Percentiles rank a stretch among this genome's conserved stretches.
Conservation (phyloP, 257 asterid genomes). For the Verbascum thapsus region DNA sequence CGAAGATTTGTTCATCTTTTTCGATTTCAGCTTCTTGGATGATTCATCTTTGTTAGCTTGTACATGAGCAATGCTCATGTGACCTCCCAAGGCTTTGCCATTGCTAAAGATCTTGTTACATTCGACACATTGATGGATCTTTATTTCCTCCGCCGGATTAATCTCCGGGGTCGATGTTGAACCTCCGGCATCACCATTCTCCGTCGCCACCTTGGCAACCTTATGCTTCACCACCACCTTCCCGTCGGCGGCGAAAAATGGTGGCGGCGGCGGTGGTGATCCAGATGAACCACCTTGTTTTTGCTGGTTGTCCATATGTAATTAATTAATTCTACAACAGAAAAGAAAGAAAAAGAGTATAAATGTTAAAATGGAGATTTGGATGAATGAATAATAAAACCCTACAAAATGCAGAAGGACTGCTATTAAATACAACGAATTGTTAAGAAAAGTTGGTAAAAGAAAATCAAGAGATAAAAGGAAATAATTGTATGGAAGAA, state of each 20-base stretch:
- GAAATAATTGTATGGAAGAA: constrained; percentile 16
- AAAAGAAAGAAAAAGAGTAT: neutral
- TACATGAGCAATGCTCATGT: constrained; percentile 74
- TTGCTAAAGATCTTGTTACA: constrained; percentile 55
- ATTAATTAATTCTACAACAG: neutral
- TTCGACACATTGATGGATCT: constrained; percentile 42
- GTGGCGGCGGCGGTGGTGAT: neutral
- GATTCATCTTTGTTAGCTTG: constrained; percentile 54
- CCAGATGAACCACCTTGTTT: constrained; percentile 1
- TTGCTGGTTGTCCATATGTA: neutral
- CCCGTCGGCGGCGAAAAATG: neutral
- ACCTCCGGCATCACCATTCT: neutral
- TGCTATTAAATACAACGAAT: constrained; percentile 14
- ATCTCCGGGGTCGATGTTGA: neutral
- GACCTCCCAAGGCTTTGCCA: constrained; percentile 85
- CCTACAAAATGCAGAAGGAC: constrained; percentile 40
- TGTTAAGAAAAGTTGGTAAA: constrained; percentile 31
- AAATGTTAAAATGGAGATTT: neutral
- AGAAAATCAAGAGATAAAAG: constrained; percentile 27
- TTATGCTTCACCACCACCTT: constrained; percentile 15
- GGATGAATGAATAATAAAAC: constrained; percentile 23
- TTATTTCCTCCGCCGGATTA: neutral
- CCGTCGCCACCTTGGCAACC: constrained; percentile 3
- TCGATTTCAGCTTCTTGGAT: constrained; percentile 30
- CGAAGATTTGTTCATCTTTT: neutral